Evolutionary conservation across 306 rosid species (phyloP).

Genomic region (Prinsepia uniflora): DNA sequence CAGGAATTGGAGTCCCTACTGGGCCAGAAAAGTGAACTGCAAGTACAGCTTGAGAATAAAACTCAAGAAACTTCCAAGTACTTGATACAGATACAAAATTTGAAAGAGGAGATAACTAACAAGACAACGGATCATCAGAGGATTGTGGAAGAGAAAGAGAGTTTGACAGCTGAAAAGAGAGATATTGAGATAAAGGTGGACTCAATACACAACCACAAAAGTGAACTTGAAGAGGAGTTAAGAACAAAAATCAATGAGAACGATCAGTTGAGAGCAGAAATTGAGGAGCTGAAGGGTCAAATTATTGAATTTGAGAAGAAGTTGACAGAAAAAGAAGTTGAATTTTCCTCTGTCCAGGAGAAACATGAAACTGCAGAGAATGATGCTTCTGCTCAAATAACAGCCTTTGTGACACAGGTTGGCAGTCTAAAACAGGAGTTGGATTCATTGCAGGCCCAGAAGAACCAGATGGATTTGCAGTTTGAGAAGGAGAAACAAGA

Average conservation of each 20-base stretch:
- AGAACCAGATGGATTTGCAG: conserved; percentile 49
- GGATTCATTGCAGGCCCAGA: conserved; percentile 48
- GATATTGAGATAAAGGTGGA: conserved; percentile 48
- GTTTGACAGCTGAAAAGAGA: conserved; percentile 34
- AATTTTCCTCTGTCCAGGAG: conserved; percentile 46
- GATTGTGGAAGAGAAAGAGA: conserved; percentile 48
- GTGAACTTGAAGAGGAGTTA: conserved; percentile 47
- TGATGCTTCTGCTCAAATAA: conserved; percentile 49
- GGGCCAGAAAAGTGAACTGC: conserved; percentile 48
- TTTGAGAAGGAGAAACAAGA: conserved; percentile 44
- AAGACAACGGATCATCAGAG: conserved; percentile 46
- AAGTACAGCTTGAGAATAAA: conserved; percentile 47
- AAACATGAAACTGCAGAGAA: conserved; percentile 40
- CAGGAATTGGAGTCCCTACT: conserved; percentile 52
- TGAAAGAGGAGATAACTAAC: conserved; percentile 53
- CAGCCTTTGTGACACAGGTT: conserved; percentile 42
- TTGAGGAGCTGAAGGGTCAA: conserved; percentile 34
- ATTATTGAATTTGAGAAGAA: conserved; percentile 45
- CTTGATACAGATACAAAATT: conserved; percentile 47
- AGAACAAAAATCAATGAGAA: conserved; percentile 31
- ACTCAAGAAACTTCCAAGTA: conserved; percentile 42
- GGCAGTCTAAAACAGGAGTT: conserved; percentile 51
- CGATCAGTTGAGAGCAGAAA: conserved; percentile 40
- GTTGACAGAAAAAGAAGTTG: conserved; percentile 43
- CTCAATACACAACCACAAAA: conserved; percentile 34